phyloP scores from a whole-genome alignment of 83 land plant genomes.

The Isoetes engelmannii region DNA sequence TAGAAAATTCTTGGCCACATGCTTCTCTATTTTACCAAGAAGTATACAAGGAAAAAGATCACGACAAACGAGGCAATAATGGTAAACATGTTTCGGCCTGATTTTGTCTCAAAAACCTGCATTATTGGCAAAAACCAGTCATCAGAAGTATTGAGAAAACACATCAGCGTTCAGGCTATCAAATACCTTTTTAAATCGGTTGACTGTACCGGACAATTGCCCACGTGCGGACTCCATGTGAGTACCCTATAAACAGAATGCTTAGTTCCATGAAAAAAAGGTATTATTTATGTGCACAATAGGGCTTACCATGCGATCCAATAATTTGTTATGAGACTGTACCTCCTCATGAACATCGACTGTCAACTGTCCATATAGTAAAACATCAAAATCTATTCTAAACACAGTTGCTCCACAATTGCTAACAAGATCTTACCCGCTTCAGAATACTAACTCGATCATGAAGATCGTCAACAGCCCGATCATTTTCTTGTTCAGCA shows the following conservation, averaged over 20 bases:
- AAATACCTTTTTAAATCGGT: slow-evolving; percentile 5
- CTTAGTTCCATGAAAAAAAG: neutral
- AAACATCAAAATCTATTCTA: neutral
- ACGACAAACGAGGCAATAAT: slow-evolving; percentile 8
- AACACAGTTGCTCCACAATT: neutral
- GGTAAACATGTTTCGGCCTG: slow-evolving; percentile 15
- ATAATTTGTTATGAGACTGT: slow-evolving; percentile 23
- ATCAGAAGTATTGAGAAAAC: neutral
- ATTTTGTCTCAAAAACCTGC: slow-evolving; percentile 17
- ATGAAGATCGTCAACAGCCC: slow-evolving; percentile 51
- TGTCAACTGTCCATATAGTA: slow-evolving; percentile 23
- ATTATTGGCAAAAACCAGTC: neutral
- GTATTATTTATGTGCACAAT: neutral
- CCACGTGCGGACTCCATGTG: slow-evolving; percentile 3
- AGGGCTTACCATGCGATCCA: slow-evolving; percentile 31
- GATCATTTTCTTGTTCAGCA: slow-evolving; percentile 64
- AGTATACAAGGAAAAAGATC: slow-evolving; percentile 6
- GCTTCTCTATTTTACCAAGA: slow-evolving; percentile 7
- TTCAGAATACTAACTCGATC: slow-evolving; percentile 57
- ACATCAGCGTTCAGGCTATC: neutral
- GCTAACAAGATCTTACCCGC: slow-evolving; percentile 32
- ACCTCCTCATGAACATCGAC: slow-evolving; percentile 30
- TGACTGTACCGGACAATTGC: neutral
- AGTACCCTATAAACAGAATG: neutral
- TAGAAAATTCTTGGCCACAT: too few species aligned